Base-by-base conservation (phyloP, 352 stramenopile species). In the Salisapilia sapeloensis region DNA sequence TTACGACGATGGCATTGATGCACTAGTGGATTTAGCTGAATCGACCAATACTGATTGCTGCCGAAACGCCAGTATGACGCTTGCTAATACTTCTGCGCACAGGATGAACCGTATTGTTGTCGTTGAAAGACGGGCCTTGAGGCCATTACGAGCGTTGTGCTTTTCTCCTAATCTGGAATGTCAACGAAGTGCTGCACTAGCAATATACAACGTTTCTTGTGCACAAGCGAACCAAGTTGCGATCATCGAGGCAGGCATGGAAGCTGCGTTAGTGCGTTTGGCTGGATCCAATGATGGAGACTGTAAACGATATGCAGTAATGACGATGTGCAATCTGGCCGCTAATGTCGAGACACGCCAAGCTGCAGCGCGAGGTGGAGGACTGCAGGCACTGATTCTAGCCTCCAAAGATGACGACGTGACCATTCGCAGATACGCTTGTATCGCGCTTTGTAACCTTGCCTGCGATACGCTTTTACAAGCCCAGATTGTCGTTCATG, bases 141-240 rank as follows among this genome's bases (percentile, higher is more conserved):
- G 42, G 4, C 80, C 74, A 11, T 50, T 98, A 16, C 65, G 64
- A 13, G 65, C 49, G 11, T 60, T 96, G 13, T 75, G 81, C 21
- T 71, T 80, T 34, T 78, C 66, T 11, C 53, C 67, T 13, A 75
- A 81, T 28, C 57, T 96, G 12, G 85, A 96, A 38, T 86, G 81
- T 34, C 84, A 96, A 37, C 76, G 89, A 33, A 92, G 78, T 17
- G 81, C 77, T 6, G 79, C 82, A 3, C 56, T 97, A 4, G 74
- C 86, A 9, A 57, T 97, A 8, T 98, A 96, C 69, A 97, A 98
- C 37, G 64, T 97, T 4, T 96, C 84, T 6, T 95, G 84, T 29
- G 80, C 78, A 6, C 66, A 90, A 36, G 48, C 50, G 5, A 97
- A 96, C 42, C 90, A 96, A 46, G 39, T 83, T 5, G 63, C 69